Conservation (phyloP, 805 yeast genomes). For the Suhomyces sp. region DNA sequence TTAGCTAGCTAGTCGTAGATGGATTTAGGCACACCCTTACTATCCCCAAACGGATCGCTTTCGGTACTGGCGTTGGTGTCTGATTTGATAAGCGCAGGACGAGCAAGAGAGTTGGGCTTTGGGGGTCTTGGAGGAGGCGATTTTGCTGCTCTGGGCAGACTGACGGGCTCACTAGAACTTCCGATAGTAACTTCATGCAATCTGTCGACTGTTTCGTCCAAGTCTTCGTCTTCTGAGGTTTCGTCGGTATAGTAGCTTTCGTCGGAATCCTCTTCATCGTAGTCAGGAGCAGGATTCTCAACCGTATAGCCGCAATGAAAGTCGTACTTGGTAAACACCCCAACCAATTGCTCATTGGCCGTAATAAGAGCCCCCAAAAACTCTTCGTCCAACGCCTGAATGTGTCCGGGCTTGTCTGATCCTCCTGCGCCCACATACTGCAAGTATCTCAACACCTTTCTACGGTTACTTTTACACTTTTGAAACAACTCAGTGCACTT, state of each 20-base stretch:
- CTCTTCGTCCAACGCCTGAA: slow-evolving; percentile 58
- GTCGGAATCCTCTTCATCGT: slow-evolving; percentile 22
- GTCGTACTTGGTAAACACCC: slow-evolving; percentile 68
- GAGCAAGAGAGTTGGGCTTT: slow-evolving; percentile 14
- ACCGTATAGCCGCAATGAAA: slow-evolving; percentile 41
- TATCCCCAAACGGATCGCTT: slow-evolving; percentile 42
- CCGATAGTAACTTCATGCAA: slow-evolving; percentile 10
- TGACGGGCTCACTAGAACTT: slow-evolving; percentile 9
- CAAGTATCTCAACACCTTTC: slow-evolving; percentile 75
- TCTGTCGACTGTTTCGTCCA: slow-evolving; percentile 5
- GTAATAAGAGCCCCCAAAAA: slow-evolving; percentile 81
- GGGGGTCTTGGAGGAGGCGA: slow-evolving; percentile 22
- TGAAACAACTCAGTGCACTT: slow-evolving; percentile 66
- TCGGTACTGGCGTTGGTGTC: slow-evolving; percentile 25
- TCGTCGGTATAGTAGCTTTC: slow-evolving; percentile 38
- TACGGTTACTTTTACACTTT: slow-evolving; percentile 68
- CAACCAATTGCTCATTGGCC: slow-evolving; percentile 88
- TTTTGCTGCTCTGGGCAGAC: slow-evolving; percentile 25
- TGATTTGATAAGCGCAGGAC: slow-evolving; percentile 15
- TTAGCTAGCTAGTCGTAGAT: slow-evolving; percentile 5
- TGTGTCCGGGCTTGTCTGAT: slow-evolving; percentile 24
- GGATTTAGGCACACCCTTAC: slow-evolving; percentile 8
- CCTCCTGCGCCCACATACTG: slow-evolving; percentile 67
- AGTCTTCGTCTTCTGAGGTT: slow-evolving; percentile 32
- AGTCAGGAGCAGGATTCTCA: slow-evolving; percentile 38